A percentile compares a stretch with the other conserved stretches of the same genome.
Conservation (phyloP, 2,329 filamentous ascomycete genomes). For the Pseudocercospora vitis region DNA sequence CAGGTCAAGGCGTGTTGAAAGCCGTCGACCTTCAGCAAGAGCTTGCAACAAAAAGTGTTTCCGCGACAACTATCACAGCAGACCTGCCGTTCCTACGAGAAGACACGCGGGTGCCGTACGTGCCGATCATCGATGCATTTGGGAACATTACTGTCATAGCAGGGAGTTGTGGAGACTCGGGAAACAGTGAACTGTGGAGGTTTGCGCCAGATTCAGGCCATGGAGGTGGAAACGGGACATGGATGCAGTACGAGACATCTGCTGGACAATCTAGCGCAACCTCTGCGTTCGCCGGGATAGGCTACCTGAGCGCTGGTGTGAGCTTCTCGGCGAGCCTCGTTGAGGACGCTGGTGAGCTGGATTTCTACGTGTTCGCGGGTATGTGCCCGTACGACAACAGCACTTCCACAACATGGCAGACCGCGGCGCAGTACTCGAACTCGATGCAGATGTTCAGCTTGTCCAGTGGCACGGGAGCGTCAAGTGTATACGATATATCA, state of each 20-base stretch:
- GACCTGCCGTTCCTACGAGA: conserved; percentile 63
- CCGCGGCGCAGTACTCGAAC: conserved; percentile 74
- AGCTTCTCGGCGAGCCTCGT: conserved; percentile 65
- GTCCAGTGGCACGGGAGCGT: too few species aligned
- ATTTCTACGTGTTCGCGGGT: conserved; percentile 78
- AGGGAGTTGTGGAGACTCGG: conserved; percentile 65
- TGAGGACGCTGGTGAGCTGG: conserved; percentile 54
- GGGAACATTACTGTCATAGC: conserved; percentile 73
- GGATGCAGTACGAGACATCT: conserved; percentile 43
- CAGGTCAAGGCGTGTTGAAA: conserved; percentile 55
- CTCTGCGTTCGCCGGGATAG: conserved; percentile 47
- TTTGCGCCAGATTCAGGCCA: conserved; percentile 54
- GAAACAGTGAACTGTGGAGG: conserved; percentile 64
- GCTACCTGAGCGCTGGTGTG: conserved; percentile 61
- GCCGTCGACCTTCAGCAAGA: conserved; percentile 65
- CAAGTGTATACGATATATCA: conserved; percentile 47
- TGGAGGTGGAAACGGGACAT: conserved; percentile 54
- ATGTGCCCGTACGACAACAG: conserved; percentile 68
- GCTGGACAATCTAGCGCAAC: conserved; percentile 42
- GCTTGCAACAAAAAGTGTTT: conserved; percentile 51
- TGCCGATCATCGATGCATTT: conserved; percentile 62
- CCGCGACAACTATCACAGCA: conserved; percentile 53
- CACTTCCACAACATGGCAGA: conserved; percentile 61
- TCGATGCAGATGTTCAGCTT: conserved; percentile 66
- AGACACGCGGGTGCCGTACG: conserved; percentile 58